Evolutionary conservation across 305 asterid genomes (phyloP), one percentile per base, ranked within the genome.

Genomic region (Rubia tinctorum): DNA sequence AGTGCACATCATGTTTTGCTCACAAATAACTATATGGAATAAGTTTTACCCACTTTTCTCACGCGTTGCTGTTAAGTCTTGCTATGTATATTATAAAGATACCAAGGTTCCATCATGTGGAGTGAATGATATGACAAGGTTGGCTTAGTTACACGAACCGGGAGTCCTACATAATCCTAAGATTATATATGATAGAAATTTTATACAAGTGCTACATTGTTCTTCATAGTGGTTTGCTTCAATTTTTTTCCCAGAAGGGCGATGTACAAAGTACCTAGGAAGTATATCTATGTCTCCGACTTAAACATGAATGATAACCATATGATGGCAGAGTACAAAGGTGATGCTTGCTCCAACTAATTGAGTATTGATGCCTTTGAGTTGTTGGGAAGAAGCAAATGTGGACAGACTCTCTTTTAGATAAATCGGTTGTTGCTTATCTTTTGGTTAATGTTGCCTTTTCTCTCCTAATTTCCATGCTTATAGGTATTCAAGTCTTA

Each of bases 401-500:
- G 18, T 49, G 15, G 17, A 49, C 5, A 17, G 15, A 47, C 2
- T 56, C 51, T 65, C 15, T 30, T 2, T 18, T 8, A 34, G 37
- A 30, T 30, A 4, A 30, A 30, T 30, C 37, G 37, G 37, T 30
- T 30, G 37, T 30, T 30, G 37, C 37, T 30, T 30, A 30, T 30
- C 37, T 30, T 30, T 30, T 30, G 2, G 37, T 1, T 30, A 30
- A 30, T 30, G 37, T 45, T 74, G 27, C 3, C 7, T 42, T 3
- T 44, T 64, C 39, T 34, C 39, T 67, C 49, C 63, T 58, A 71
- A 18, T 47, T 20, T 75, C 23, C 73, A 6, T 78, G 58, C 55
- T 75, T 81, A 67, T 80, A 94, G 25, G 37, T 94, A 86, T 83
- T 98, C 99, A 64, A 90, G 82, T 83, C 76, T 87, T 66, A 92